Percentiles rank a stretch among this genome's conserved stretches.
phyloP scores from a whole-genome alignment of 805 yeast species.

The Cyberlindnera bimundalis region DNA sequence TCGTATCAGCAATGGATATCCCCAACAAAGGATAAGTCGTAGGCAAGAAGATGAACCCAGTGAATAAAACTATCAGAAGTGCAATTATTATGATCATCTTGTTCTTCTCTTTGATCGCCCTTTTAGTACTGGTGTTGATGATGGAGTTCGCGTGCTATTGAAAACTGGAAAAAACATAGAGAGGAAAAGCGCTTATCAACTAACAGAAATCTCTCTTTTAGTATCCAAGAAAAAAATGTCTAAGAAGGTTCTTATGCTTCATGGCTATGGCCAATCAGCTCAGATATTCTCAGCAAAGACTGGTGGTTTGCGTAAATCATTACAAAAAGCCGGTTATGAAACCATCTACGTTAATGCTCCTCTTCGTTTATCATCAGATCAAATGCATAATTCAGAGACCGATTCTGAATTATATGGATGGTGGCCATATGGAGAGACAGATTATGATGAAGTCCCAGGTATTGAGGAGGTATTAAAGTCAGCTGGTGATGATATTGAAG shows the following conservation, averaged over 20 bases:
- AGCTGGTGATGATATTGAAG: conserved; percentile 71
- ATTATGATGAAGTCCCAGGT: conserved; percentile 32
- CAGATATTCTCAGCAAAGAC: conserved; percentile 77
- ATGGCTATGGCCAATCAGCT: conserved; percentile 87
- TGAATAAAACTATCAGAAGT: not conserved
- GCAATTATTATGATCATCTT: conserved; percentile 4
- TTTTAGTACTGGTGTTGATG: too few relatives aligned
- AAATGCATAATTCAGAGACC: conserved; percentile 53
- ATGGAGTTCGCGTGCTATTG: too few relatives aligned
- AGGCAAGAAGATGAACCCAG: conserved; percentile 6
- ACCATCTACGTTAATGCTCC: conserved; percentile 77
- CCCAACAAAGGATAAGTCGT: not conserved
- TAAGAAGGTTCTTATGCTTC: conserved; percentile 70
- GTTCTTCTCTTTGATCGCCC: too few relatives aligned
- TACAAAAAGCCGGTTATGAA: conserved; percentile 58
- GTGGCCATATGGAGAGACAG: conserved; percentile 52
- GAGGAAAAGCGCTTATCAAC: too few relatives aligned
- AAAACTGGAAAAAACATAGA: too few relatives aligned
- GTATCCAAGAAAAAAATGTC: too few relatives aligned
- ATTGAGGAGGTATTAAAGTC: conserved; percentile 43
- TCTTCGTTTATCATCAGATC: conserved; percentile 54
- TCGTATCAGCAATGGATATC: conserved; percentile 6
- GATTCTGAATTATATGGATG: conserved; percentile 50
- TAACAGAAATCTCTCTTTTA: too few relatives aligned
- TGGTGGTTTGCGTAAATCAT: conserved; percentile 76